phyloP scores from a whole-genome alignment of 805 yeast species.

The Metschnikowia amazonensis region DNA sequence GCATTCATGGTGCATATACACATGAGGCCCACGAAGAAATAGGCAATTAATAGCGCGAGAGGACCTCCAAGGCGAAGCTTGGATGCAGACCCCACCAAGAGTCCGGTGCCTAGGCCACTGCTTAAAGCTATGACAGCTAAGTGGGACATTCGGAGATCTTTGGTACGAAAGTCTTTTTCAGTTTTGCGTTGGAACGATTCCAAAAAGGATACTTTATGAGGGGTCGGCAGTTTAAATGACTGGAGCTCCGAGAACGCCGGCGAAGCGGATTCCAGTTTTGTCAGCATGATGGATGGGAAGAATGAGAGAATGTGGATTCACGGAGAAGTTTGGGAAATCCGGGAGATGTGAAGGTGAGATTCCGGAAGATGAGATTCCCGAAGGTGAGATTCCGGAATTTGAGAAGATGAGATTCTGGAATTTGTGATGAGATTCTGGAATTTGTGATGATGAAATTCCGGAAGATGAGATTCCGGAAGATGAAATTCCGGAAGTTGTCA shows the following conservation, averaged over 20 bases:
- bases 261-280: constrained; percentile 6
- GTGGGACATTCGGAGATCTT: constrained; percentile 24
- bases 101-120: constrained; percentile 41
- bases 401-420: too few species aligned
- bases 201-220: constrained; percentile 7
- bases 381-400: too few species aligned
- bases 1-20: constrained; percentile 34
- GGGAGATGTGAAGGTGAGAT: too few species aligned
- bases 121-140: constrained; percentile 32
- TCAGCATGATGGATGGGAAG: not conserved
- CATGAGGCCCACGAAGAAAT: constrained; percentile 24
- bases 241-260: constrained; percentile 12
- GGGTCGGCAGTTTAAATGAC: constrained; percentile 5
- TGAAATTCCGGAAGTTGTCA: too few species aligned
- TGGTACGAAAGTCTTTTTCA: constrained; percentile 10
- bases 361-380: too few species aligned
- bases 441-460: too few species aligned
- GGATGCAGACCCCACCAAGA: constrained; percentile 37
- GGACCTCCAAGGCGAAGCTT: constrained; percentile 28
- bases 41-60: constrained; percentile 21
- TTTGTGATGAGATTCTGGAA: too few species aligned
- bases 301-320: not conserved
- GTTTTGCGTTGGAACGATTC: constrained; percentile 16
- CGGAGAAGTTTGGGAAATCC: too few species aligned
- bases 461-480: too few species aligned